Evolutionary conservation across 352 stramenopile species (phyloP).

Genomic region (Phytophthora quininea): DNA sequence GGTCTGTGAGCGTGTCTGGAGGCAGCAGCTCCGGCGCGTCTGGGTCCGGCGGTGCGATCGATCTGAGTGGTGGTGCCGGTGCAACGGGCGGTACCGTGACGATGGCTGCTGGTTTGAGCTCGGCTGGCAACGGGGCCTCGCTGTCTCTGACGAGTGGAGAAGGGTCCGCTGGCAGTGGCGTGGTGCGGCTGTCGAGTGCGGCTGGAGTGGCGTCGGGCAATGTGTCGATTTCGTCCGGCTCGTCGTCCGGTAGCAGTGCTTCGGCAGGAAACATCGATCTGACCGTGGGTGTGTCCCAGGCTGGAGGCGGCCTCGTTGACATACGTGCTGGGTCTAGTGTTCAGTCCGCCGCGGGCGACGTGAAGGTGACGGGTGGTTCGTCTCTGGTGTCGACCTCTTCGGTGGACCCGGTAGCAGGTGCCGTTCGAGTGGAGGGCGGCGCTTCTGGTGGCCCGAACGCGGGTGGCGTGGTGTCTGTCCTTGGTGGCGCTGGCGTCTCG

Average conservation of each 20-base stretch:
- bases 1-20: not conserved
- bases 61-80: not conserved
- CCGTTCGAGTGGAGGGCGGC: conserved; percentile 19
- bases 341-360: conserved; percentile 17
- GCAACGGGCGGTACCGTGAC: not conserved
- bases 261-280: conserved; percentile 1
- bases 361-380: conserved; percentile 22
- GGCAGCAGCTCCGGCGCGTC: not conserved
- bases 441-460: conserved; percentile 21
- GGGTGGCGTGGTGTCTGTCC: conserved; percentile 20
- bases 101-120: not conserved
- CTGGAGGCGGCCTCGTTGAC: conserved; percentile 18
- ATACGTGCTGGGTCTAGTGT: conserved; percentile 17
- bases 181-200: conserved; percentile 1
- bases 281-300: conserved; percentile 9
- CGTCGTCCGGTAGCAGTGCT: not conserved
- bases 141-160: conserved; percentile 1
- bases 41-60: not conserved
- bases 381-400: conserved; percentile 14
- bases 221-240: conserved; percentile 5
- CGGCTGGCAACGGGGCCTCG: not conserved
- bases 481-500: conserved; percentile 13
- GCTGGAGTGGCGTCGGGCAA: not conserved
- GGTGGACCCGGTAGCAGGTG: conserved; percentile 12
- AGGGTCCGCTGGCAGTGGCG: not conserved